A percentile compares a stretch with the other conserved stretches of the same genome.
These are phyloP conservation scores for Barnettozyma hawaiiensis DNA, from an alignment of 1,139 yeast genomes.

Conservation along the genomic window DNA sequence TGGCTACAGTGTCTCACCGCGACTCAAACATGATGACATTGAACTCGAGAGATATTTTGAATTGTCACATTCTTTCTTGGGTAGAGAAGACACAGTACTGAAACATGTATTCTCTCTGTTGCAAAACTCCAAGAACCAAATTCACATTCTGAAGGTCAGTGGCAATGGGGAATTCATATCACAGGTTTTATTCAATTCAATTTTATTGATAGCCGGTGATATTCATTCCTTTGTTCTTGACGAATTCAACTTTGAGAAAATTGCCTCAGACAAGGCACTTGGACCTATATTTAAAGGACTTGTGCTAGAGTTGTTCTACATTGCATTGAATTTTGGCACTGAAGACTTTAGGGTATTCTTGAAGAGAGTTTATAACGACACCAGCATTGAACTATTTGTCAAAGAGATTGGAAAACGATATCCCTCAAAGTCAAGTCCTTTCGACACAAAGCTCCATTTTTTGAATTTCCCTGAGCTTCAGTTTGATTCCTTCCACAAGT, in stretches of 20 bases:
- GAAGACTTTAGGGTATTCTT: conserved; percentile 2
- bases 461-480: conserved; percentile 4
- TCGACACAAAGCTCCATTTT: neutral
- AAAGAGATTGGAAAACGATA: neutral
- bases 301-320: conserved; percentile 7
- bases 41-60: neutral
- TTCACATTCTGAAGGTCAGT: neutral
- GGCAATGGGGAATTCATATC: neutral
- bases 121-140: neutral
- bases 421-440: neutral
- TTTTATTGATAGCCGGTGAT: conserved; percentile 6
- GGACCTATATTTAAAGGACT: conserved; percentile 7
- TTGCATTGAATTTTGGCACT: conserved; percentile 1
- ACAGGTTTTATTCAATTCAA: conserved; percentile 4
- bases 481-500: conserved; percentile 3
- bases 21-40: neutral
- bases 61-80: conserved; percentile 3
- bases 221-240: conserved; percentile 8
- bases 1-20: conserved; percentile 5
- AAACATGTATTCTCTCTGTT: neutral
- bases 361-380: neutral
- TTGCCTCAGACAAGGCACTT: neutral
- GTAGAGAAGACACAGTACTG: neutral
- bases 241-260: conserved; percentile 2
- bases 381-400: neutral